Evolutionary conservation across 352 stramenopile genomes (phyloP), one percentile per base, ranked within the genome.

Genomic region (Halophytophthora batemanensis): DNA sequence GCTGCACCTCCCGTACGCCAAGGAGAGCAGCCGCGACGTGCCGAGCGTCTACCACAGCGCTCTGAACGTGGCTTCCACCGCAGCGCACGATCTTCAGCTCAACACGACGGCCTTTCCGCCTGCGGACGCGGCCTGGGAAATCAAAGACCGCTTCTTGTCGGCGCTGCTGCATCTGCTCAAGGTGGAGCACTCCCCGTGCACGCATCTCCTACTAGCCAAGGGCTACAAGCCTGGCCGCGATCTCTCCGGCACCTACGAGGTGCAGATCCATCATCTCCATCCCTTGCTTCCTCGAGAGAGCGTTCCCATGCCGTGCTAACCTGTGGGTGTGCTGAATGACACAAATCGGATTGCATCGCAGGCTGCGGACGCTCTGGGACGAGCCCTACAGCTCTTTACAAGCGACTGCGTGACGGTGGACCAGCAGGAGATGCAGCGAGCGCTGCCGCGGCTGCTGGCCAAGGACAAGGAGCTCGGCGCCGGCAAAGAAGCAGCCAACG

Each of bases 141-240:
- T 87, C 18, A 86, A 77, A 39, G 65, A 87, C 37, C 45, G 50
- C 40, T 87, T 77, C 45, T 49, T 89, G n/a, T 56, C 57, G 4
- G 59, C 55, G 0, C 47, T 89, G 17, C 54, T 89, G 52, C 75
- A 86, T 31, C 59, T 82, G 19, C 55, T 83, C 31, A 68, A 73
- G 43, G 61, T 83, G 25, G 75, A 87, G 50, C 66, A 77, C 34
- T 62, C 66, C 43, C 68, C 70, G 34, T 37, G 46, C 39, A 76
- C 66, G n/a, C 69, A 84, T 35, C 43, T 87, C 42, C 43, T 89
- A 46, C 53, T 87, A 14, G 61, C 64, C 25, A 89, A 89, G 43
- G 78, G 75, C 34, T 85, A 89, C 67, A 72, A 74, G 13, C 78
- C 78, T 3, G 74, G 78, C 21, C 74, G 70, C 36, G 59, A 85